A percentile compares a stretch with the other conserved stretches of the same genome.
phyloP scores from a whole-genome alignment of 768 basidiomycete genomes.

The Pleurotus cornucopiae region DNA sequence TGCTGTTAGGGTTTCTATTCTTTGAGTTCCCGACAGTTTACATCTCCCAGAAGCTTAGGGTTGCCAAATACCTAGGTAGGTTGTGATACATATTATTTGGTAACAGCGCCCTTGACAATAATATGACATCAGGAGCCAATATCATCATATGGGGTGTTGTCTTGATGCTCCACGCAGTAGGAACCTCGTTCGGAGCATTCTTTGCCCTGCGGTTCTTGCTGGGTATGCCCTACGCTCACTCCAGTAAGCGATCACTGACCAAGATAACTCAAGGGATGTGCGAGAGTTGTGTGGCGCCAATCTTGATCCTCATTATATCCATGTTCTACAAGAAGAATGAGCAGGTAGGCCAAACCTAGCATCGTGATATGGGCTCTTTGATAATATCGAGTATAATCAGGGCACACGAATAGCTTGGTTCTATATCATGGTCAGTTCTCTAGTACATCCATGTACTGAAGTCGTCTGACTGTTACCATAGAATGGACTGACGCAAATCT shows the following conservation, averaged over 20 bases:
- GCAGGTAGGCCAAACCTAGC: conserved; percentile 30
- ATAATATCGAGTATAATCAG: conserved; percentile 19
- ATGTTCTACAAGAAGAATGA: conserved; percentile 72
- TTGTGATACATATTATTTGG: background rate
- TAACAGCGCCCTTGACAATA: background rate
- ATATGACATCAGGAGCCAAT: conserved; percentile 40
- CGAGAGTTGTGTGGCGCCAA: conserved; percentile 62
- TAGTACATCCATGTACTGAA: background rate
- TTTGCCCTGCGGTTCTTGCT: conserved; percentile 62
- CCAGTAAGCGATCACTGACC: background rate
- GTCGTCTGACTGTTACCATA: conserved; percentile 15
- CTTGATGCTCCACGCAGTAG: conserved; percentile 57
- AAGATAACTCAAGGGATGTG: conserved; percentile 47
- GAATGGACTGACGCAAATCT: conserved; percentile 57
- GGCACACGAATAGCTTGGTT: conserved; percentile 60
- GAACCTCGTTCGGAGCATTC: conserved; percentile 55
- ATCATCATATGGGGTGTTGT: conserved; percentile 57
- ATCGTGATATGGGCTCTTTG: background rate
- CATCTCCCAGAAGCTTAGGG: conserved; percentile 54
- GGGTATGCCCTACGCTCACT: conserved; percentile 29
- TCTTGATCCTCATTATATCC: conserved; percentile 56
- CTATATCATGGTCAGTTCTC: conserved; percentile 51
- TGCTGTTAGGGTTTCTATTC: conserved; percentile 43
- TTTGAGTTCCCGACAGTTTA: conserved; percentile 69
- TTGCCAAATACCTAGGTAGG: conserved; percentile 61